Evolutionary conservation across 2,329 filamentous ascomycete species (phyloP).

Genomic region (Hypocrella siamensis): DNA sequence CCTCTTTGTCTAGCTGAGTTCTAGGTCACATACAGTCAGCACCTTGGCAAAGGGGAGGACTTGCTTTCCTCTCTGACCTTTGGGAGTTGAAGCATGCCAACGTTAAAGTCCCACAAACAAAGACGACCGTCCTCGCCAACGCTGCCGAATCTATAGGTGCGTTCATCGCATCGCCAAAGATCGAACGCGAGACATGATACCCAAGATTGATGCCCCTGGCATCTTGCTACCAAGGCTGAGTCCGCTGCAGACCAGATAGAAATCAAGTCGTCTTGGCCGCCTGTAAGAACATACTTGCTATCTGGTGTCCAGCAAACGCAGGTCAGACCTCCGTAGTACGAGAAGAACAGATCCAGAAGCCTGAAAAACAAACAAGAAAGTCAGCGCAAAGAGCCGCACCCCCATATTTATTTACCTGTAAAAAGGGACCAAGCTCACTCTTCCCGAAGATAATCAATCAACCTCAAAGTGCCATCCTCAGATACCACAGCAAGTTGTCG

Average conservation of each 20-base stretch:
- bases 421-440: conserved; percentile 38
- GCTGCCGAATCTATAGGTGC: conserved; percentile 89
- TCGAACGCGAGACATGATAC: conserved; percentile 89
- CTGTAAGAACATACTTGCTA: conserved; percentile 87
- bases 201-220: conserved; percentile 92
- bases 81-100: conserved; percentile 87
- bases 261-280: conserved; percentile 88
- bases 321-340: conserved; percentile 85
- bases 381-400: not conserved
- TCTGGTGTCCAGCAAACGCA: conserved; percentile 98
- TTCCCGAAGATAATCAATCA: conserved; percentile 86
- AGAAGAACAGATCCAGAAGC: conserved; percentile 72
- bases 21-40: no score
- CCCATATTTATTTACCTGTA: not conserved
- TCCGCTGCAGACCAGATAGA: conserved; percentile 91
- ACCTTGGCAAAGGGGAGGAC: no score
- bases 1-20: conserved; percentile 25
- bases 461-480: conserved; percentile 76
- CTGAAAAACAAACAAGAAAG: conserved; percentile 23
- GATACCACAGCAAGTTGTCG: conserved; percentile 78
- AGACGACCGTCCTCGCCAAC: conserved; percentile 88
- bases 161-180: conserved; percentile 90
- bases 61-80: no score
- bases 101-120: conserved; percentile 92
- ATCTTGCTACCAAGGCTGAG: conserved; percentile 71